Percentiles rank a stretch among this genome's conserved stretches.
Evolutionary conservation across 192 early-diverging fungal genomes (phyloP).

Genomic region (Coemansia sp.): DNA sequence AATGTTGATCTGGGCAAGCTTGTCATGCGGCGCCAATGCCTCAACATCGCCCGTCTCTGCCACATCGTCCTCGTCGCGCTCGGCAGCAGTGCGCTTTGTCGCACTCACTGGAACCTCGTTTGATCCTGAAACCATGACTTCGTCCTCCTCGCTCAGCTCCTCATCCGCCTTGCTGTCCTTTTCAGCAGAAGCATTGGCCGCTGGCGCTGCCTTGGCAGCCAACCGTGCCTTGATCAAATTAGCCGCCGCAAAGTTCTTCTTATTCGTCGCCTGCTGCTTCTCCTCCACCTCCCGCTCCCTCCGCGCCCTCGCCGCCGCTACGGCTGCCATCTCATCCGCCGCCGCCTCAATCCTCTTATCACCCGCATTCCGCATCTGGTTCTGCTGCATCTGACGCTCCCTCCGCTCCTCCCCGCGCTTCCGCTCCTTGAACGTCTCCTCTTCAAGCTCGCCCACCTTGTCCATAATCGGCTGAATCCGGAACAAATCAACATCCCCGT

Average conservation of each 20-base stretch:
- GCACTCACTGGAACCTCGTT: conserved; percentile 14
- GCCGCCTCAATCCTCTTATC: conserved; percentile 42
- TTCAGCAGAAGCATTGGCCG: not conserved
- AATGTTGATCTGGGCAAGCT: conserved; percentile 3
- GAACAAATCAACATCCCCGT: conserved; percentile 76
- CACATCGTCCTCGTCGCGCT: conserved; percentile 39
- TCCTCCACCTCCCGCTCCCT: conserved; percentile 20
- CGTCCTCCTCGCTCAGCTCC: conserved; percentile 10
- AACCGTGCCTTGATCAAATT: conserved; percentile 65
- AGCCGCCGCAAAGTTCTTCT: conserved; percentile 62
- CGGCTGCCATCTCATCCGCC: conserved; percentile 49
- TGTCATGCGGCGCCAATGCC: not conserved
- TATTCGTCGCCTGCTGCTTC: conserved; percentile 14
- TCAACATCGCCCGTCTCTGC: not conserved
- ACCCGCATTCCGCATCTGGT: conserved; percentile 24
- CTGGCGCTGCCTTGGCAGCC: conserved; percentile 2
- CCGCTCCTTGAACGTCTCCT: conserved; percentile 71
- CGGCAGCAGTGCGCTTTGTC: conserved; percentile 54
- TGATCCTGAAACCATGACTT: conserved; percentile 23
- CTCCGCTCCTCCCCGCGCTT: conserved; percentile 55
- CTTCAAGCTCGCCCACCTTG: conserved; percentile 82
- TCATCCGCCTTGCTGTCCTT: not conserved
- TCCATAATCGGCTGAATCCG: conserved; percentile 77
- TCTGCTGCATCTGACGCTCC: conserved; percentile 34
- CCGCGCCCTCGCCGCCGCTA: conserved; percentile 54